These are phyloP conservation scores for Didymella lethalis DNA, from an alignment of 2,329 filamentous ascomycete genomes.

Conservation along the genomic window DNA sequence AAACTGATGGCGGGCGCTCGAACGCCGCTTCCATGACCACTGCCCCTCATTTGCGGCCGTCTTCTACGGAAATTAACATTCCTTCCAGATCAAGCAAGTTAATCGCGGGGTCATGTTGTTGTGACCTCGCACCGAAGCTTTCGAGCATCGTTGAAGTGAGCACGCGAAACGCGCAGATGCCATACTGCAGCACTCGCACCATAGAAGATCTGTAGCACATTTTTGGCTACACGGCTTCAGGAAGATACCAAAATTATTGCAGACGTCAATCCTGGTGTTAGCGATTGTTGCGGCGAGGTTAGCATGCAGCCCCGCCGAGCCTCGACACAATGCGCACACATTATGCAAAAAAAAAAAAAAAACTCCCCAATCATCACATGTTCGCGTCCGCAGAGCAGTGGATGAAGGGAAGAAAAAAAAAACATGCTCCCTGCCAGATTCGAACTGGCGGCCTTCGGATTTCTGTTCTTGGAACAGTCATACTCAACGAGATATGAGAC, in stretches of 20 bases:
- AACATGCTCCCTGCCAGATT: conserved; percentile 41
- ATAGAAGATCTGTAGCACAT: too few species aligned
- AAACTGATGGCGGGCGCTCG: conserved; percentile 2
- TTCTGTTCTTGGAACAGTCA: conserved; percentile 39
- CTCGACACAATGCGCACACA: background rate
- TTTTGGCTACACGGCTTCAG: too few species aligned
- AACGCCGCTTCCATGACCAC: conserved; percentile 4
- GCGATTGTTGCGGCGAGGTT: background rate
- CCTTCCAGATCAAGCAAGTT: conserved; percentile 10
- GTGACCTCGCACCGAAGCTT: background rate
- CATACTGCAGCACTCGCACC: background rate
- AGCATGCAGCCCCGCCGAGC: background rate
- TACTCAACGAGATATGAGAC: conserved; percentile 43
- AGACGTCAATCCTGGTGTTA: background rate
- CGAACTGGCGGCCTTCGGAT: conserved; percentile 50
- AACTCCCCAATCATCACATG: background rate
- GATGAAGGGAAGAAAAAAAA: background rate
- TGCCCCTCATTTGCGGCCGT: conserved; percentile 16
- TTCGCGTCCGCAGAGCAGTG: too few species aligned
- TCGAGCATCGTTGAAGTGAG: background rate
- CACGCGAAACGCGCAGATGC: too few species aligned
- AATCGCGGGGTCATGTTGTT: conserved; percentile 8
- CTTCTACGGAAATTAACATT: conserved; percentile 1
- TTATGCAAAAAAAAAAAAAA: conserved; percentile 1
- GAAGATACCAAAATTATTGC: background rate